Conservation (phyloP, 2,329 filamentous ascomycete species). For the Penicillium sp. region DNA sequence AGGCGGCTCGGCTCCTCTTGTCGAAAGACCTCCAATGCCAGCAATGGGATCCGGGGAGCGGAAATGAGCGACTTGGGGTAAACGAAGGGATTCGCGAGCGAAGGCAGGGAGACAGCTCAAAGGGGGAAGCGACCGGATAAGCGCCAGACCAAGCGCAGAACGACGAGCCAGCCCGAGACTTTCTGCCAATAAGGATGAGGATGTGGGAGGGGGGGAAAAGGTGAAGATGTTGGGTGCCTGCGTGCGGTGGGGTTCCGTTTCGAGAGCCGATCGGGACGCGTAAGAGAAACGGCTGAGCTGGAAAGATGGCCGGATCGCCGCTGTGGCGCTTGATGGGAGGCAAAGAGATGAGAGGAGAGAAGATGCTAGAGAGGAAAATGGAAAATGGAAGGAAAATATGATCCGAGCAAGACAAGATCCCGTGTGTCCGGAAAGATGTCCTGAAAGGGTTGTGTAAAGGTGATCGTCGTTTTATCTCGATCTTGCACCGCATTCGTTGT, state of each 20-base stretch:
- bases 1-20: slow-evolving; percentile 36
- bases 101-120: neutral
- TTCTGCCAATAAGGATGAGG: slow-evolving; percentile 14
- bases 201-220: slow-evolving; percentile 8
- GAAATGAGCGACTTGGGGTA: slow-evolving; percentile 13
- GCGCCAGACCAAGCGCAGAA: slow-evolving; percentile 1
- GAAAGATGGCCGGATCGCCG: no score
- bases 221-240: slow-evolving; percentile 19
- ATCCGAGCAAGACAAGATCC: no score
- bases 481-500: slow-evolving; percentile 13
- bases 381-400: no score
- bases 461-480: slow-evolving; percentile 18
- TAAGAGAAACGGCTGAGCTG: slow-evolving; percentile 15
- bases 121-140: slow-evolving; percentile 3
- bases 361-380: no score
- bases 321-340: no score
- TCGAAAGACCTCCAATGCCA: slow-evolving; percentile 31
- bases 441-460: no score
- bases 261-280: slow-evolving; percentile 25
- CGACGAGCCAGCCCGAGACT: slow-evolving; percentile 21
- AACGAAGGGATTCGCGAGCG: slow-evolving; percentile 9
- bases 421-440: no score
- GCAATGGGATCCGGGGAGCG: slow-evolving; percentile 11
- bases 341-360: no score
- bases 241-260: slow-evolving; percentile 28